phyloP scores from a whole-genome alignment of 345 rosid genomes.

The Citrus maxima region DNA sequence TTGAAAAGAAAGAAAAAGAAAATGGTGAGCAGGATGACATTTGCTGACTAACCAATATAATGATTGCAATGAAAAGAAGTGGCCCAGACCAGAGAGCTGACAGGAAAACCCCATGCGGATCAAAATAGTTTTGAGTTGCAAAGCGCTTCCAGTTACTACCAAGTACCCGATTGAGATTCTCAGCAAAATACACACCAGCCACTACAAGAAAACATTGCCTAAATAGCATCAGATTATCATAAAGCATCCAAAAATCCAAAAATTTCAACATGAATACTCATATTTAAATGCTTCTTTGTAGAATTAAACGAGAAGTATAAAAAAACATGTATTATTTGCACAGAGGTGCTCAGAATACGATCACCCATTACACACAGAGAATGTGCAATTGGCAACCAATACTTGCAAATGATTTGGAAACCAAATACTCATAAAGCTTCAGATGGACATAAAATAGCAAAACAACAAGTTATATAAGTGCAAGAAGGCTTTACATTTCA shows the following conservation, averaged over 20 bases:
- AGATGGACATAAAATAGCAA: not conserved
- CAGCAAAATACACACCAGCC: slow-evolving; percentile 90
- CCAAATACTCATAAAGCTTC: not conserved
- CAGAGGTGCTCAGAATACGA: not conserved
- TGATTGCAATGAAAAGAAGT: slow-evolving; percentile 69
- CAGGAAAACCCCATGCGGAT: slow-evolving; percentile 72
- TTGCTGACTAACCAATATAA: slow-evolving; percentile 62
- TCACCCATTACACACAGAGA: not conserved
- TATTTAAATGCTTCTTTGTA: not conserved
- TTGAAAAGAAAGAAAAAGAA: not conserved
- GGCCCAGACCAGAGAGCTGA: slow-evolving; percentile 97
- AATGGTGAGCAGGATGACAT: slow-evolving; percentile 1
- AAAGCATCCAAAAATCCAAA: not conserved
- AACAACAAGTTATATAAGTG: not conserved
- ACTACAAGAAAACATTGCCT: slow-evolving; percentile 40
- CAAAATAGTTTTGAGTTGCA: slow-evolving; percentile 89
- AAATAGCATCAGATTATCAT: not conserved
- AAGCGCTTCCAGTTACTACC: slow-evolving; percentile 74
- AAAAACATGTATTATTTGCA: not conserved
- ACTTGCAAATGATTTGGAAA: not conserved
- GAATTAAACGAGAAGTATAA: not conserved
- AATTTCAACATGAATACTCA: not conserved
- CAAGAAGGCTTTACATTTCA: not conserved
- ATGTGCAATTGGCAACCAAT: not conserved
- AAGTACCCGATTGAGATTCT: slow-evolving; percentile 62